phyloP scores from a whole-genome alignment of 495 filamentous ascomycete species.

The Tetracladium setigerum region DNA sequence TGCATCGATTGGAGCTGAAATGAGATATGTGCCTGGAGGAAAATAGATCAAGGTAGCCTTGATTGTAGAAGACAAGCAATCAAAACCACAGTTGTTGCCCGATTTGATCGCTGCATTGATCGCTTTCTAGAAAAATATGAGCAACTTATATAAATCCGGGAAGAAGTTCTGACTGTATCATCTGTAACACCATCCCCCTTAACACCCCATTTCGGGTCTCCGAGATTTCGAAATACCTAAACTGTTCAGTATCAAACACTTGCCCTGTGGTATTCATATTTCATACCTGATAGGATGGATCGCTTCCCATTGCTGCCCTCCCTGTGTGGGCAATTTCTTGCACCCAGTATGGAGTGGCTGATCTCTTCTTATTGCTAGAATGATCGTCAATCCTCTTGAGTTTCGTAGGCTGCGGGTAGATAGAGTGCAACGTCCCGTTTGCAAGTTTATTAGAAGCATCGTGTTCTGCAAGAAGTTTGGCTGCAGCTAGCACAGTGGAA shows the following conservation, averaged over 20 bases:
- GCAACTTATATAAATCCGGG: too few species aligned
- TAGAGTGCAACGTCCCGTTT: neutral
- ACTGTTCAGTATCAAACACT: too few species aligned
- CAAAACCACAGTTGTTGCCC: conserved; percentile 63
- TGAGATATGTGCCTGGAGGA: conserved; percentile 65
- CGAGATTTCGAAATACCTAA: too few species aligned
- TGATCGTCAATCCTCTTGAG: neutral
- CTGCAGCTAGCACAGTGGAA: neutral
- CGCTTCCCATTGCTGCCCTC: conserved; percentile 4
- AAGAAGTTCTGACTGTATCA: too few species aligned
- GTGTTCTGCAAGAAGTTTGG: neutral
- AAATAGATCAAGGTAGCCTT: conserved; percentile 74
- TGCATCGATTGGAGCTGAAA: too few species aligned
- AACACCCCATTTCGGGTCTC: too few species aligned
- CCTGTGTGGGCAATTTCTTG: neutral
- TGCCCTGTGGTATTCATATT: too few species aligned
- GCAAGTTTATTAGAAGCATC: neutral
- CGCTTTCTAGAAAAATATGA: too few species aligned
- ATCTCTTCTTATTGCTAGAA: neutral
- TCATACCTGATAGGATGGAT: conserved; percentile 3
- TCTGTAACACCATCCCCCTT: too few species aligned
- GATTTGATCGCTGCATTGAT: conserved; percentile 77
- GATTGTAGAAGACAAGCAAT: conserved; percentile 70
- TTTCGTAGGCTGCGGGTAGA: neutral
- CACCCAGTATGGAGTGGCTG: conserved; percentile 5